These are phyloP conservation scores for Saccharomycopsis olivae DNA, from an alignment of 805 yeast genomes.

Conservation along the genomic window DNA sequence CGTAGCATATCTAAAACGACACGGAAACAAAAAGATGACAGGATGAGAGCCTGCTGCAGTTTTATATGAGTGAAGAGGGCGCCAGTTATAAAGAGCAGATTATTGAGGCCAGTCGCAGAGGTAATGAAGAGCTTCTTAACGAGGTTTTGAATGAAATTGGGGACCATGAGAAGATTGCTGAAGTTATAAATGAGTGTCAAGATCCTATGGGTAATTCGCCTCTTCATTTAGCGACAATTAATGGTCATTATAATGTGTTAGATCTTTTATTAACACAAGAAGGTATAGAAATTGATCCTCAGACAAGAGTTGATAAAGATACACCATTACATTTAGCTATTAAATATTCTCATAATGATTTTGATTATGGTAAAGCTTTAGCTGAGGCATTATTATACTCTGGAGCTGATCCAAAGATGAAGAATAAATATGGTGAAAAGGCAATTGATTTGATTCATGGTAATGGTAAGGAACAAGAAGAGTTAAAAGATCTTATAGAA, in stretches of 20 bases:
- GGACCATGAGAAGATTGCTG: constrained; percentile 27
- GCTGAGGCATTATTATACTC: constrained; percentile 80
- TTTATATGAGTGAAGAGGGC: constrained; percentile 43
- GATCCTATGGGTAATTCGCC: constrained; percentile 76
- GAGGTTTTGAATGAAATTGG: constrained; percentile 38
- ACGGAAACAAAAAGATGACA: too few relatives aligned
- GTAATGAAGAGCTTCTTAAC: constrained; percentile 67
- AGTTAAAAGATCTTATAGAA: constrained; percentile 54
- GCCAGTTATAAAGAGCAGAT: constrained; percentile 73
- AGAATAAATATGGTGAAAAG: constrained; percentile 52
- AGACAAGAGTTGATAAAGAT: constrained; percentile 59
- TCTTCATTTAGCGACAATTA: constrained; percentile 68
- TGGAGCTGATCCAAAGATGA: constrained; percentile 69
- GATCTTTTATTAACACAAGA: constrained; percentile 77
- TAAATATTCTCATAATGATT: constrained; percentile 63
- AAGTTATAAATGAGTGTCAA: constrained; percentile 54
- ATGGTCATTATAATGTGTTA: constrained; percentile 80
- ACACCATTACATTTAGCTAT: constrained; percentile 89
- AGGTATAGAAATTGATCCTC: constrained; percentile 84
- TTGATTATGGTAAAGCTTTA: constrained; percentile 73
- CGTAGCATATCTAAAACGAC: too few relatives aligned
- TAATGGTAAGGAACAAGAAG: constrained; percentile 34
- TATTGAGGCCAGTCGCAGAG: constrained; percentile 79
- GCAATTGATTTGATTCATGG: constrained; percentile 62
- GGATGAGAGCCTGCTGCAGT: too few relatives aligned